Evolutionary conservation across 1,284 basidiomycete species (phyloP).

Genomic region (Ceratobasidium papillatum): DNA sequence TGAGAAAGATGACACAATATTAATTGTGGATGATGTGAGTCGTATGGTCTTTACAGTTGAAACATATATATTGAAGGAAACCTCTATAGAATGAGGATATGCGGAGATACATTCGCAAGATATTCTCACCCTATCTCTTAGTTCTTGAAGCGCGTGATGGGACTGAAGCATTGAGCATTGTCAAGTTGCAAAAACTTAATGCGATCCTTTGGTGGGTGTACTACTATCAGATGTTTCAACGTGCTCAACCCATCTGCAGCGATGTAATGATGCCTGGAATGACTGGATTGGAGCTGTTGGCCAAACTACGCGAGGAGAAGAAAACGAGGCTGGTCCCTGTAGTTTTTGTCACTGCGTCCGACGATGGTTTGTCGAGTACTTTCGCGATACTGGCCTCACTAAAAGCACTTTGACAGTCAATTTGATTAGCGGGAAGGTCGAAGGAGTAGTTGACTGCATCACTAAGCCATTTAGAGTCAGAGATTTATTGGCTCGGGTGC

Average conservation of each 20-base stretch:
- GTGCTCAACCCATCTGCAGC: background rate
- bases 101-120: constrained; percentile 44
- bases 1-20: constrained; percentile 46
- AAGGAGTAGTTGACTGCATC: constrained; percentile 53
- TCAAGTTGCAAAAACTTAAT: constrained; percentile 5
- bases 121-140: constrained; percentile 43
- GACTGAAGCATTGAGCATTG: constrained; percentile 2
- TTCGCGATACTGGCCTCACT: constrained; percentile 45
- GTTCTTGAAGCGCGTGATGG: constrained; percentile 32
- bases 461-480: constrained; percentile 50
- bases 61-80: background rate
- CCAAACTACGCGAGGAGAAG: constrained; percentile 10
- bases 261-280: constrained; percentile 35
- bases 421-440: constrained; percentile 1
- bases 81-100: constrained; percentile 31
- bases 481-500: constrained; percentile 55
- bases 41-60: background rate
- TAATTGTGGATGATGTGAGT: constrained; percentile 43
- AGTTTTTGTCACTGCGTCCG: constrained; percentile 47
- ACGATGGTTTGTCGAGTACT: background rate
- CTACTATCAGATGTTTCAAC: background rate
- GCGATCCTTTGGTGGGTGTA: constrained; percentile 4
- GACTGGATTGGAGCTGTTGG: constrained; percentile 17
- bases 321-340: constrained; percentile 47
- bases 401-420: background rate